Percentiles rank a stretch among this genome's conserved stretches.
These are phyloP conservation scores for Pholiota microspora DNA, from an alignment of 768 basidiomycete genomes.

Conservation along the genomic window DNA sequence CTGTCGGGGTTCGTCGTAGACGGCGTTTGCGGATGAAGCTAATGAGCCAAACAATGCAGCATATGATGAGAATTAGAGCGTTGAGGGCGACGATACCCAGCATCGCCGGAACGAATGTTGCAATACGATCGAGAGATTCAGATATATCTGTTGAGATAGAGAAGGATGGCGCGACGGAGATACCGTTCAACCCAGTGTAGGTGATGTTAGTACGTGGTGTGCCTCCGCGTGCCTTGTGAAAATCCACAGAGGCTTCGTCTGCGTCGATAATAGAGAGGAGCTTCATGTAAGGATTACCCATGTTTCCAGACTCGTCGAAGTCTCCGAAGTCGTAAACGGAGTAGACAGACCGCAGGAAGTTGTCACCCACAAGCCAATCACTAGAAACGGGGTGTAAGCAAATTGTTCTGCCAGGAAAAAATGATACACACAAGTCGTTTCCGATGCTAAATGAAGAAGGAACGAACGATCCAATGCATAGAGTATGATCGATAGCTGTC, in stretches of 20 bases:
- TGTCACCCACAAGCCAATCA: constrained; percentile 84
- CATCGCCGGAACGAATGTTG: constrained; percentile 68
- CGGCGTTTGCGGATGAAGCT: constrained; percentile 51
- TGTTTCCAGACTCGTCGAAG: constrained; percentile 57
- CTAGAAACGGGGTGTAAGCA: constrained; percentile 32
- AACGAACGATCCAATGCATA: constrained; percentile 75
- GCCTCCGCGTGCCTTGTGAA: constrained; percentile 67
- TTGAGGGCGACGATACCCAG: constrained; percentile 78
- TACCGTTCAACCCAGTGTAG: constrained; percentile 51
- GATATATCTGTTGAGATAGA: constrained; percentile 58
- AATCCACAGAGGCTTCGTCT: constrained; percentile 66
- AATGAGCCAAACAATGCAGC: constrained; percentile 52
- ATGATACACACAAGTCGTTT: constrained; percentile 58
- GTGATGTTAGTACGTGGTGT: constrained; percentile 65
- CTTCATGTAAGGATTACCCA: constrained; percentile 79
- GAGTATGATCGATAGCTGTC: constrained; percentile 38
- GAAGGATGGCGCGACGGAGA: constrained; percentile 42
- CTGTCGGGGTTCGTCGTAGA: constrained; percentile 24
- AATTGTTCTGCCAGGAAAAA: neutral
- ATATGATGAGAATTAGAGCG: constrained; percentile 61
- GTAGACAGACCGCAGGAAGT: constrained; percentile 79
- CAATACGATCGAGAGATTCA: constrained; percentile 59
- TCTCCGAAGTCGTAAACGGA: constrained; percentile 85
- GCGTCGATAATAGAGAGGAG: constrained; percentile 70
- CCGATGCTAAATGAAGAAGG: constrained; percentile 60